phyloP scores from a whole-genome alignment of 169 alveolate genomes.

The Amoebophrya sp. region DNA sequence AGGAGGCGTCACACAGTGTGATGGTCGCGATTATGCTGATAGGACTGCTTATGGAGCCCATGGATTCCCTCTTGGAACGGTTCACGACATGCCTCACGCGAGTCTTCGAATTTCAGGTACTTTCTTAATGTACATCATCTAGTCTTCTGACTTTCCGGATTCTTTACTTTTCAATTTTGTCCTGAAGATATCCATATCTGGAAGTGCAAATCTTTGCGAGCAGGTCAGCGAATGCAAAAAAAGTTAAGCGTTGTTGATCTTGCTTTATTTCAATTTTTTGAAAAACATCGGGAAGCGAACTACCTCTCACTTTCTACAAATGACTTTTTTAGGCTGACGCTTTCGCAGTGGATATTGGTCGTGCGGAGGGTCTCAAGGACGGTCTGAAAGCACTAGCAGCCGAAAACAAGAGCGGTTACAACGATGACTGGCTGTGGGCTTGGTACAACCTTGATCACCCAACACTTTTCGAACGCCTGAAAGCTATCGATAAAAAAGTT shows the following conservation, averaged over 20 bases:
- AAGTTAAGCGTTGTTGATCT: too few species aligned
- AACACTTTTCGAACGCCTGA: slow-evolving; percentile 62
- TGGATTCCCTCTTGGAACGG: slow-evolving; percentile 51
- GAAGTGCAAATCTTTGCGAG: too few species aligned
- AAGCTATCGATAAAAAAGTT: slow-evolving; percentile 50
- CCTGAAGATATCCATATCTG: too few species aligned
- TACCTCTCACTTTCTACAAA: too few species aligned
- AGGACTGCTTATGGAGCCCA: slow-evolving; percentile 47
- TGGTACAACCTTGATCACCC: slow-evolving; percentile 43
- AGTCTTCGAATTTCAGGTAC: slow-evolving; percentile 61
- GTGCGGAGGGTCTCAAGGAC: slow-evolving; percentile 54
- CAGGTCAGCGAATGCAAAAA: too few species aligned
- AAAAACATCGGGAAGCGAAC: too few species aligned
- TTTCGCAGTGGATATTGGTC: slow-evolving; percentile 58
- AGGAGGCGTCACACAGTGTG: slow-evolving; percentile 52
- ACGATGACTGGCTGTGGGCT: slow-evolving; percentile 55
- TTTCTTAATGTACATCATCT: too few species aligned
- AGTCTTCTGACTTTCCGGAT: too few species aligned
- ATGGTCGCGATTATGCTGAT: slow-evolving; percentile 61
- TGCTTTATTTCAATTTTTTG: too few species aligned
- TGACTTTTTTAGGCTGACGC: too few species aligned
- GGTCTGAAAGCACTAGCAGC: slow-evolving; percentile 56
- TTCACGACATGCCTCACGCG: slow-evolving; percentile 56
- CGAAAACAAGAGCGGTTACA: slow-evolving; percentile 53
- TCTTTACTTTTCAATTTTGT: too few species aligned